Evolutionary conservation across 148 eudicot genomes (phyloP).

Genomic region (Oxyria digyna): DNA sequence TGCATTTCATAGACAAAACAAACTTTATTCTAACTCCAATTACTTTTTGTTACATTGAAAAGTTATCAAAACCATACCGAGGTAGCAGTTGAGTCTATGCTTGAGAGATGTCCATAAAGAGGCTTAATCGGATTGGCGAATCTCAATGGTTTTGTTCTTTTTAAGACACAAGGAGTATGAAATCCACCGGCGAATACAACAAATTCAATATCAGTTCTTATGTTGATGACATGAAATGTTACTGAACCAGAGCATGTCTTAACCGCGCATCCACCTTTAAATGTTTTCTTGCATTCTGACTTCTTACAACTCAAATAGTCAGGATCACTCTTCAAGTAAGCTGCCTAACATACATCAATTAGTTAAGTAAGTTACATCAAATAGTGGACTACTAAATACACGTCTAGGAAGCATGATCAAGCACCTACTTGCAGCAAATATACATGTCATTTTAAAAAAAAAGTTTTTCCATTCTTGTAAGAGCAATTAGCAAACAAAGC

Average conservation of each 20-base stretch:
- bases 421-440: neutral
- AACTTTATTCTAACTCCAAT: neutral
- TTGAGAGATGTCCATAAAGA: conserved; percentile 58
- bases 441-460: neutral
- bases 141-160: conserved; percentile 23
- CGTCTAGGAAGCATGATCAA: conserved; percentile 2
- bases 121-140: conserved; percentile 67
- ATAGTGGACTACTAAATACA: no score
- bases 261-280: conserved; percentile 23
- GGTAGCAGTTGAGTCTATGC: conserved; percentile 46
- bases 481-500: no score
- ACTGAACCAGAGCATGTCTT: conserved; percentile 52
- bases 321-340: conserved; percentile 51
- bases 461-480: neutral
- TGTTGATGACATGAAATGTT: conserved; percentile 65
- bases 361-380: neutral
- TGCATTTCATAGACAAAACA: conserved; percentile 13
- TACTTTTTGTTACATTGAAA: neutral
- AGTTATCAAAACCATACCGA: conserved; percentile 24
- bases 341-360: conserved; percentile 32
- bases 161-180: conserved; percentile 52
- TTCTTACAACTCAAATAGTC: conserved; percentile 52
- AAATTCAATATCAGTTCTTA: conserved; percentile 69
- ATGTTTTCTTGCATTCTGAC: conserved; percentile 30
- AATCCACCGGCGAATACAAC: conserved; percentile 64